Evolutionary conservation across 1,284 basidiomycete genomes (phyloP).

Genomic region (Fomitopsis palustris): DNA sequence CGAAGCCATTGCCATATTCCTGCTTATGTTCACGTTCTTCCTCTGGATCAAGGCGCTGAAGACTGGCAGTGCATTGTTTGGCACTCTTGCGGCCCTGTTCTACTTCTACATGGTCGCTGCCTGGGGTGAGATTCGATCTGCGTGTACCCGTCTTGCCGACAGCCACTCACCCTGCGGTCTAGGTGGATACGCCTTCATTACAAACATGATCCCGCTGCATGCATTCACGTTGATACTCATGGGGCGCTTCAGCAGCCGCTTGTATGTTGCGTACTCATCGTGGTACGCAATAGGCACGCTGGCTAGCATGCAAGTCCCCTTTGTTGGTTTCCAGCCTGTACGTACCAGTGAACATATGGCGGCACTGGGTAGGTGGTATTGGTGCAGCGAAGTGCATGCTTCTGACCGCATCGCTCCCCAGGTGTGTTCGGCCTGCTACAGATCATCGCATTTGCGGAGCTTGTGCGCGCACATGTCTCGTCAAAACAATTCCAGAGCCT

Average conservation of each 20-base stretch:
- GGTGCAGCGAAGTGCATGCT: neutral
- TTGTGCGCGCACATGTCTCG: slow-evolving; percentile 86
- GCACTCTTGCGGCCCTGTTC: slow-evolving; percentile 89
- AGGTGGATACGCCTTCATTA: slow-evolving; percentile 99
- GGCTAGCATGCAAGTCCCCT: slow-evolving; percentile 98
- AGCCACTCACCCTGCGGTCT: slow-evolving; percentile 4
- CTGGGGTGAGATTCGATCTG: slow-evolving; percentile 69
- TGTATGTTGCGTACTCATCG: slow-evolving; percentile 95
- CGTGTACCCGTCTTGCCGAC: slow-evolving; percentile 3
- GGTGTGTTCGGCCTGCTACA: slow-evolving; percentile 96
- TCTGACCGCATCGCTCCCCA: slow-evolving; percentile 25
- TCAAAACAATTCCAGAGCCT: slow-evolving; percentile 92
- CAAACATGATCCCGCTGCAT: slow-evolving; percentile 99
- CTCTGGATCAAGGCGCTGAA: slow-evolving; percentile 98
- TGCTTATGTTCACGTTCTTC: slow-evolving; percentile 99
- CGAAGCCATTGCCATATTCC: slow-evolving; percentile 99
- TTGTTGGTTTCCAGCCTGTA: slow-evolving; percentile 99
- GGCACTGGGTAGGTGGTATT: slow-evolving; percentile 68
- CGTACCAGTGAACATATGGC: slow-evolving; percentile 99
- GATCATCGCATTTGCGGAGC: slow-evolving; percentile 91
- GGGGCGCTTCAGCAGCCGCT: slow-evolving; percentile 92
- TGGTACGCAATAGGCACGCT: slow-evolving; percentile 99
- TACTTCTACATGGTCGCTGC: slow-evolving; percentile 99
- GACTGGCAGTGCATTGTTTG: slow-evolving; percentile 89
- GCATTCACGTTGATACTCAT: slow-evolving; percentile 91